Base-by-base conservation (phyloP, 2,329 filamentous ascomycete genomes). In the Lecanicillium sp. region DNA sequence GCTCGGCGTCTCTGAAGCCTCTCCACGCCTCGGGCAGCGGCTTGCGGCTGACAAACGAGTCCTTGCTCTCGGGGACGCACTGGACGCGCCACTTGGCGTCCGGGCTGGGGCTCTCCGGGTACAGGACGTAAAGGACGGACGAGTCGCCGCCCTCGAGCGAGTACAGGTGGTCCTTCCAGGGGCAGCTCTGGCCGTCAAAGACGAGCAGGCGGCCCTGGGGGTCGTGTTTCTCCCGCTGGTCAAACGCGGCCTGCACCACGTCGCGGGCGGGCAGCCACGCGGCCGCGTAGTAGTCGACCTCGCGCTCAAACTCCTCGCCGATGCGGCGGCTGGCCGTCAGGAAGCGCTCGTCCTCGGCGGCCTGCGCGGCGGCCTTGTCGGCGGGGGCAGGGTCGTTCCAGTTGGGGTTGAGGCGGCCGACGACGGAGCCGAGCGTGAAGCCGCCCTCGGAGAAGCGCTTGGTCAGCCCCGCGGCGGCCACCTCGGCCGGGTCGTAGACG, bases 111-210 rank as follows among this genome's bases (percentile, higher is more conserved):
- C 77, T 86, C 68, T 98, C 90, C 0, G 88, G 84, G 64, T 97
- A 97, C 18, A 97, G 69, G 12, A 95, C 89, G 56, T 96, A 97
- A 36, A 89, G 71, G 4, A 90, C 80, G 50, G 56, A 55, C 7
- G 58, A 49, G 14, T 78, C 75, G 29, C 77, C 66, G 19, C 61
- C 72, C 65, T 98, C 92, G 18, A 97, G 75, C 14, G 75, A 79
- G 66, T 95, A 97, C 14, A 98, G 73, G 61, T 98, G 92, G 55
- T 97, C 90, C 60, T 94, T 92, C 92, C 92, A 97, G 2, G 90
- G 90, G 44, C 90, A 84, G 42, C 84, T 80, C 57, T 85, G 80
- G 27, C 69, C 69, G 46, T 84, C 76, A 41, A 98, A 74, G 18
- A 96, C 81, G 53, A 97, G 71, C 44, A 97, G 77, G 46, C 87